Percentiles rank a stretch among this genome's conserved stretches.
Evolutionary conservation across 768 basidiomycete genomes (phyloP).

Genomic region (Tylopilus plumbeoviolaceoides): DNA sequence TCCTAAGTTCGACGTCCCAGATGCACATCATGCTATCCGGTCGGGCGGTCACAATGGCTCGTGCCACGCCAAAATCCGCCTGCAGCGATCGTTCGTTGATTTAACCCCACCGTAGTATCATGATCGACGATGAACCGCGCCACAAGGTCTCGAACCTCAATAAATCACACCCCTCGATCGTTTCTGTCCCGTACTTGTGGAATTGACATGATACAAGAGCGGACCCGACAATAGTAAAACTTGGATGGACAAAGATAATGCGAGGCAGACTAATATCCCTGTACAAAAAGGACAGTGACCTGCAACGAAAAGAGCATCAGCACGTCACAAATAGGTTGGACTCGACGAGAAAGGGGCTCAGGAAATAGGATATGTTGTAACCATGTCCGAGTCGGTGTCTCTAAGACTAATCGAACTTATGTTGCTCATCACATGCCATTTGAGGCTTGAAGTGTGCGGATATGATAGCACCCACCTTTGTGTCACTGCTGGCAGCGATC

Average conservation of each 20-base stretch:
- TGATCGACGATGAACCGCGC: not conserved
- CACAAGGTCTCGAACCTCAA: slow-evolving; percentile 2
- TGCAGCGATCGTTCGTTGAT: slow-evolving; percentile 1
- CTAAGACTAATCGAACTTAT: slow-evolving; percentile 91
- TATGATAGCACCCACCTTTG: slow-evolving; percentile 10
- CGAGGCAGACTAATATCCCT: not conserved
- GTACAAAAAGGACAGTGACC: not conserved
- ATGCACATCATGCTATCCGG: no score
- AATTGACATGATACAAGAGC: slow-evolving; percentile 1
- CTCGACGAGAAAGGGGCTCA: slow-evolving; percentile 12
- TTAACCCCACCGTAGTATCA: not conserved
- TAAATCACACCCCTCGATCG: slow-evolving; percentile 8
- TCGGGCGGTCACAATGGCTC: not conserved
- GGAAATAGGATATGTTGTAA: slow-evolving; percentile 42
- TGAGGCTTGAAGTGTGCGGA: not conserved
- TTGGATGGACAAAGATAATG: not conserved
- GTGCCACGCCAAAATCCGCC: not conserved
- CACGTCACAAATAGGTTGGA: not conserved
- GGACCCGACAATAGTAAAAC: not conserved
- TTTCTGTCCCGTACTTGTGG: not conserved
- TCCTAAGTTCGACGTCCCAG: no score
- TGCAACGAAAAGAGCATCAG: slow-evolving; percentile 9
- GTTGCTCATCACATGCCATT: slow-evolving; percentile 48
- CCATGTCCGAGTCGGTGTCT: slow-evolving; percentile 76
- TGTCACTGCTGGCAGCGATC: not conserved